Evolutionary conservation across 345 rosid species (phyloP).

Genomic region (Eutrema japonicum): DNA sequence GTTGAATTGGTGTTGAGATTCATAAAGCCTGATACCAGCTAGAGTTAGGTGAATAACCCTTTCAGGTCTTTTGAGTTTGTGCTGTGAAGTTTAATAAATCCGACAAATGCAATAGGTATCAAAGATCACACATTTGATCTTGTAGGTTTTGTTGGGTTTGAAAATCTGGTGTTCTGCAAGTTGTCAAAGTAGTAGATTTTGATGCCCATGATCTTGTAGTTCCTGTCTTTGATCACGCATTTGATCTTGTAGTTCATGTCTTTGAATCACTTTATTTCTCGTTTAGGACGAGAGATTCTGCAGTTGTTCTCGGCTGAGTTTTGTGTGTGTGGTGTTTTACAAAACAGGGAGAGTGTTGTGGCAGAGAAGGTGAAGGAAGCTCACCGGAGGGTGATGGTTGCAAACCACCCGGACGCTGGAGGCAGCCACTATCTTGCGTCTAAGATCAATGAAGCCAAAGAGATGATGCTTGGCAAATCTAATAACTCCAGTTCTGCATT

Average conservation of each 20-base stretch:
- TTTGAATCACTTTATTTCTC: not conserved
- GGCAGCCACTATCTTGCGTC: conserved; percentile 93
- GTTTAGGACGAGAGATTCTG: not conserved
- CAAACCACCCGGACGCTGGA: conserved; percentile 91
- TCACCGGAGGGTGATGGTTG: conserved; percentile 87
- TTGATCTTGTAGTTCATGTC: not conserved
- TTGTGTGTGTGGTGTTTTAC: conserved; percentile 21
- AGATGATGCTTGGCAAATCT: conserved; percentile 75
- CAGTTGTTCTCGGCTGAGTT: conserved; percentile 5
- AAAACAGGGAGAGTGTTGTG: conserved; percentile 63
- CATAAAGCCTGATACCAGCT: not conserved
- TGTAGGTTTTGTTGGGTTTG: not conserved
- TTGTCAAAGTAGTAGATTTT: not conserved
- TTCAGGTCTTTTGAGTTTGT: not conserved
- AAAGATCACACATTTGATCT: not conserved
- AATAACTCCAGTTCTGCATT: conserved; percentile 72
- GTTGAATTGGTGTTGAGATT: not conserved
- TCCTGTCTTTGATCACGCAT: not conserved
- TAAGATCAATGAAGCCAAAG: conserved; percentile 89
- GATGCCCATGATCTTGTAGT: not conserved
- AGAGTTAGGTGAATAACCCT: not conserved
- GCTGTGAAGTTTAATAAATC: not conserved
- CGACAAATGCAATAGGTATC: not conserved
- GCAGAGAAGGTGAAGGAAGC: conserved; percentile 85
- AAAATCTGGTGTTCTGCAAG: not conserved